Base-by-base conservation (phyloP, 2,329 filamentous ascomycete species). In the Claviceps sp. region DNA sequence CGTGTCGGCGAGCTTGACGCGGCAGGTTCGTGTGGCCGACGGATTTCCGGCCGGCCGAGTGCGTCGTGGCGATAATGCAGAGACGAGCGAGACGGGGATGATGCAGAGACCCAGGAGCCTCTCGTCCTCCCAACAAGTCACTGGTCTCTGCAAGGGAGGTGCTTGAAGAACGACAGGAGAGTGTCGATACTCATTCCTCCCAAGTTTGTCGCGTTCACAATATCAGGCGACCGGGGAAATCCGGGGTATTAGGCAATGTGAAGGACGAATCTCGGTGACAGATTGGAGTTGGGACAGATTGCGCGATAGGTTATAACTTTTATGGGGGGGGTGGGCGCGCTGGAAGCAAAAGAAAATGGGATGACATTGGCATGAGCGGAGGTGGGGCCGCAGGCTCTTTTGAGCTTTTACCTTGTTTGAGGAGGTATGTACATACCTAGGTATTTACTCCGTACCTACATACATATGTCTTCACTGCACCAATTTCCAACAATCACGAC, bases 231-330 rank as follows among this genome's bases (percentile, higher is more conserved):
- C 24, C 37, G 56, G 55, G 55, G 52, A 44, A 56, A 58, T 58
- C 54, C 48, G 56, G 56, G 57, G 56, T 59, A 55, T 44, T 50
- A 56, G 53, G 53, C 47, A 53, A 42, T 51, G 47, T 52, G 53
- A 52, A 45, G 46, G 51, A 30, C 41, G 43, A 46, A 50, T 46
- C 40, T 44, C 42, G 16, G 43, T 16, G 14, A 13, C 13, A 18
- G 22, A 30, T 30, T 44, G 22, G 43, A 45, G 24, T 30, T 26
- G 24, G 43, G 2, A 45, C 43, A 45, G 24, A 45, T 45, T 30
- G 48, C 52, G 55, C 53, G 55, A 50, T 48, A 49, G 54, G 52
- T 24, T 24, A 24, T 34, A 11, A 13, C 6, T 20, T 20, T 20
- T 20, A 20, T 48, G 48, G 50, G 51, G 30, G 41, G 45, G 20